A percentile compares a stretch with the other conserved stretches of the same genome.
phyloP scores from a whole-genome alignment of 257 asterid genomes.

The Paraleonurus japonicus region DNA sequence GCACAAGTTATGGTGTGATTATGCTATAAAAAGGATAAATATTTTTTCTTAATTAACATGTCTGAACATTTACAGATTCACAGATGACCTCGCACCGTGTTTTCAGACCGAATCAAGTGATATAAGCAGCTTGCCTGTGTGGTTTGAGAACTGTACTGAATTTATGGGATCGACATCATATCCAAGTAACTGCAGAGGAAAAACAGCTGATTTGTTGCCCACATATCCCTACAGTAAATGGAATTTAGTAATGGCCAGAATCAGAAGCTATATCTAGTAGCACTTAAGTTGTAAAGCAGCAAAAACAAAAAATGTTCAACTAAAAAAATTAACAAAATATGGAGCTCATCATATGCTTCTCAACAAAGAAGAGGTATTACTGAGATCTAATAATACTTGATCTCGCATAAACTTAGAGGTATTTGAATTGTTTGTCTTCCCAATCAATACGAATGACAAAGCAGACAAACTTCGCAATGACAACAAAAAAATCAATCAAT shows the following conservation, averaged over 20 bases:
- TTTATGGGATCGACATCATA: slow-evolving; percentile 95
- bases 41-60: slow-evolving; percentile 17
- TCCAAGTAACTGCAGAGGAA: slow-evolving; percentile 93
- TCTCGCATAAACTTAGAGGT: not conserved
- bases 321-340: not conserved
- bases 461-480: not conserved
- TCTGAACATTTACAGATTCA: slow-evolving; percentile 31
- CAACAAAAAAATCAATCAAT: not conserved
- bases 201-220: slow-evolving; percentile 98
- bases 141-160: slow-evolving; percentile 98
- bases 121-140: slow-evolving; percentile 92
- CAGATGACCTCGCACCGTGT: slow-evolving; percentile 45
- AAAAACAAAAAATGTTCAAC: not conserved
- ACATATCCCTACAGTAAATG: slow-evolving; percentile 72
- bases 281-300: slow-evolving; percentile 9
- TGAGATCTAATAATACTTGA: not conserved
- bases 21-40: slow-evolving; percentile 9
- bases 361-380: not conserved
- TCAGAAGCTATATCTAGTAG: slow-evolving; percentile 14
- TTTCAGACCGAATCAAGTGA: slow-evolving; percentile 44
- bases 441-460: not conserved
- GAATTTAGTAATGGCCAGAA: slow-evolving; percentile 15
- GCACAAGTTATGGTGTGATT: slow-evolving; percentile 35
- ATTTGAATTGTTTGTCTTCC: slow-evolving; percentile 8
- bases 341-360: not conserved